Percentiles rank a stretch among this genome's conserved stretches.
These are phyloP conservation scores for Mycena rosella DNA, from an alignment of 768 basidiomycete species.

Conservation along the genomic window DNA sequence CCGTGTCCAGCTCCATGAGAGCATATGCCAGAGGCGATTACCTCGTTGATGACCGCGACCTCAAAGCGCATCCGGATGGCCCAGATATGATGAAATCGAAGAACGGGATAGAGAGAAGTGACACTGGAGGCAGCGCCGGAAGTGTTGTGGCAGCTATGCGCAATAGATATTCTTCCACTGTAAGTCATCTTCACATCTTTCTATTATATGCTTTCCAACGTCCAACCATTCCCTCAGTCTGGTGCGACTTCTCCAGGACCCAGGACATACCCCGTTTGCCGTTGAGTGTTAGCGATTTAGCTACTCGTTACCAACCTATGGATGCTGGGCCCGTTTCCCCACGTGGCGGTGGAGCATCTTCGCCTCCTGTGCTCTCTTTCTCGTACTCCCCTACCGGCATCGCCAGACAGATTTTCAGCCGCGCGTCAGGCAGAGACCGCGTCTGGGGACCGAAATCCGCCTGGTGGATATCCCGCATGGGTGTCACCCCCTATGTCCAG, in stretches of 20 bases:
- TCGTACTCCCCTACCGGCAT: conserved; percentile 38
- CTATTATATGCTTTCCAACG: conserved; percentile 18
- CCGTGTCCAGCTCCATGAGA: conserved; percentile 8
- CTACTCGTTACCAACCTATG: conserved; percentile 68
- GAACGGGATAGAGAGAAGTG: conserved; percentile 58
- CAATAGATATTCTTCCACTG: conserved; percentile 69
- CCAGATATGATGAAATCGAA: conserved; percentile 18
- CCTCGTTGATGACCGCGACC: conserved; percentile 41
- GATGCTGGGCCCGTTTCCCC: conserved; percentile 58
- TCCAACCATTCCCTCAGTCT: conserved; percentile 50
- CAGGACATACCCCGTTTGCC: conserved; percentile 75
- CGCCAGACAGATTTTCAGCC: conserved; percentile 39
- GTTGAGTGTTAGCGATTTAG: conserved; percentile 72
- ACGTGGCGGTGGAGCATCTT: conserved; percentile 48
- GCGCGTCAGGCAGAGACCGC: conserved; percentile 40
- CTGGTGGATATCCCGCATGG: conserved; percentile 29
- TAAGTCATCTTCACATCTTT: conserved; percentile 49
- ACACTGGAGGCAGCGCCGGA: conserved; percentile 65
- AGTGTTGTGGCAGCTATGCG: conserved; percentile 80
- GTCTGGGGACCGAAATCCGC: conserved; percentile 20
- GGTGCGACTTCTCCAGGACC: conserved; percentile 66
- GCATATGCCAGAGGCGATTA: conserved; percentile 36
- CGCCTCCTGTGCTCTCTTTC: conserved; percentile 48
- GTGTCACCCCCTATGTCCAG: conserved; percentile 30
- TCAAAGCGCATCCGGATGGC: conserved; percentile 11